Base-by-base conservation (phyloP, 768 basidiomycete genomes). In the Arthromyces matolae region DNA sequence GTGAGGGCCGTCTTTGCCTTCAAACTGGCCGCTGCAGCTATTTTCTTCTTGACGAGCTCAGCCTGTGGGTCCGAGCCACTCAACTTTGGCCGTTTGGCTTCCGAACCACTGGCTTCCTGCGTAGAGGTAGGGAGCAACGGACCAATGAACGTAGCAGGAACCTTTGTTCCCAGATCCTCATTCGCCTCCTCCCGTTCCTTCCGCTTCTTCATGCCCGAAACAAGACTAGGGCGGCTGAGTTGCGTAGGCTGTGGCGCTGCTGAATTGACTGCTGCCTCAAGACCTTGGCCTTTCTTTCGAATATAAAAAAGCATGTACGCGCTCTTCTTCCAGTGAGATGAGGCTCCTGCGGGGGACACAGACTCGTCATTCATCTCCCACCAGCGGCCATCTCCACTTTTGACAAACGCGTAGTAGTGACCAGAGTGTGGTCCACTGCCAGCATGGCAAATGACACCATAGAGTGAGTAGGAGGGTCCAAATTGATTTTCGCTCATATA, bases 291-390 rank as follows among this genome's bases (percentile, higher is more conserved):
- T 64, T 81, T 86, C 47, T 85, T 83, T 42, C 83, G 81, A 35
- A 92, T 78, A 65, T 98, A 99, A 69, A 95, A 93, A 47, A 99
- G 72, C 53, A 98, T 80, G 56, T 99, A 99, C 49, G 96, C 96
- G 60, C 79, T 89, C 67, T 81, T 85, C 69, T 83, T 79, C n/a
- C n/a, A n/a, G 47, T 69, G 66, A 23, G 89, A 84, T 4, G 77
- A 55, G 13, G 64, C 53, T 14, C 55, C 61, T 12, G 65, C 60
- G 3, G 67, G 59, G 8, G 75, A 68, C 19, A 93, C 86, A 37
- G 71, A 71, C 23, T 93, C 91, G 62, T 99, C 96, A 68, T 99
- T 95, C 84, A 94, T 94, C 69, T 92, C 84, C 68, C 78, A 83
- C 94, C 94, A 99, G 28, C 69, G 69, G 9, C 82, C 84, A 27